phyloP scores from a whole-genome alignment of 78 protist species.

The Diacronema lutheri region DNA sequence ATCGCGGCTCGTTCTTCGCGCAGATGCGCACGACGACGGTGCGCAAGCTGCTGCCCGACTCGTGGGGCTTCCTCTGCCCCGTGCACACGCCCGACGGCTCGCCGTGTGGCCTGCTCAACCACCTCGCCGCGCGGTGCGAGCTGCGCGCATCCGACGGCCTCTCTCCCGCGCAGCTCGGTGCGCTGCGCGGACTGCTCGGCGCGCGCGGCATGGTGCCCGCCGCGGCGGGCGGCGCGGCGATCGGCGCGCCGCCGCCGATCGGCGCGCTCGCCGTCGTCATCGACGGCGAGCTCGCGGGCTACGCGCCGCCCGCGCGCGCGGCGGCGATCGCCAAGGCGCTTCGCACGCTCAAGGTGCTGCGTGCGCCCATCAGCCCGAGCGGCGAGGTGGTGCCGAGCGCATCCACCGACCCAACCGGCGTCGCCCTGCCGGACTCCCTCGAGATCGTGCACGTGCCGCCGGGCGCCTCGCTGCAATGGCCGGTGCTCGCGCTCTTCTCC shows the following conservation, averaged over 20 bases:
- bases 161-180: background rate
- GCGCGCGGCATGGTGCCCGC: background rate
- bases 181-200: background rate
- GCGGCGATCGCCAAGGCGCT: background rate
- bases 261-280: constrained; percentile 23
- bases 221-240: background rate
- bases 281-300: constrained; percentile 44
- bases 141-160: too few relatives aligned
- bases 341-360: constrained; percentile 21
- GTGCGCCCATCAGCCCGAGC: background rate
- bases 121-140: constrained; percentile 73
- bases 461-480: background rate
- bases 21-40: constrained; percentile 88
- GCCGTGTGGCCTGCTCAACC: constrained; percentile 98
- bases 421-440: background rate
- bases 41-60: constrained; percentile 93
- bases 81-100: constrained; percentile 99
- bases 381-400: background rate
- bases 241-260: background rate
- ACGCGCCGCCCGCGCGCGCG: background rate
- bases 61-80: constrained; percentile 97
- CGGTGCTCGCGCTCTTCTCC: constrained; percentile 77
- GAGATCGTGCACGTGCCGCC: constrained; percentile 31
- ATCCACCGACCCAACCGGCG: too few relatives aligned
- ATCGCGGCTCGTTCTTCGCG: constrained; percentile 90